Evolutionary conservation across 2,329 filamentous ascomycete genomes (phyloP), one percentile per base, ranked within the genome.

Genomic region (Ophiosphaerella korrae): DNA sequence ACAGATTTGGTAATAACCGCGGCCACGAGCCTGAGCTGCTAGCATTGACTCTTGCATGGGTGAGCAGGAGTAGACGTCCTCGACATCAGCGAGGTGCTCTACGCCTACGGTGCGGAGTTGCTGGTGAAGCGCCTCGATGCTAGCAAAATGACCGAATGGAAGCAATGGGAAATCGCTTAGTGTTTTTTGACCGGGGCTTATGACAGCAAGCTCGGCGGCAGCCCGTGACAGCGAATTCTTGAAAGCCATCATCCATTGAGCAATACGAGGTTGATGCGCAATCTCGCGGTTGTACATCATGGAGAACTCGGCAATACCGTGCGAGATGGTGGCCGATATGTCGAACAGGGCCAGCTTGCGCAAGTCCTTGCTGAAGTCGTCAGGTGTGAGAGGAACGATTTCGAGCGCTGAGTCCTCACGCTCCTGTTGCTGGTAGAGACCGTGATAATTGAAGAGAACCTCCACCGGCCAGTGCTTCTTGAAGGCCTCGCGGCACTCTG

Each of bases 361-460:
- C 2, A 42, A 40, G 5, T 45, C 39, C 14, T 41, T 36, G n/a
- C 50, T 50, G 12, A 50, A 23, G 23, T 50, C 47, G 23, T 24
- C 34, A 21, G 42, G 34, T 24, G 42, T 40, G 35, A 44, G 44
- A 12, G 45, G 31, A 16, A 42, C 21, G 16, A 26, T 26, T 31
- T 54, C 43, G 16, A 60, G 24, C 12, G 50, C 44, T 37, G 43
- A 32, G 35, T 84, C 82, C 16, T 83, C 74, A 0, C 81, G 81
- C 45, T 80, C 76, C 0, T 81, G 60, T 23, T 77, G 74, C 37
- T 80, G 76, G 7, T 78, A 63, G 0, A 74, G 74, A 3, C 81
- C 80, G 1, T 75, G 71, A 55, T 80, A 82, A 44, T 75, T 83
- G 59, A 85, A 83, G 42, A 83, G 75, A 42, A 85, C 73, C 60